Evolutionary conservation across 768 basidiomycete genomes (phyloP).

Genomic region (Agaricus sinodeliciosus): DNA sequence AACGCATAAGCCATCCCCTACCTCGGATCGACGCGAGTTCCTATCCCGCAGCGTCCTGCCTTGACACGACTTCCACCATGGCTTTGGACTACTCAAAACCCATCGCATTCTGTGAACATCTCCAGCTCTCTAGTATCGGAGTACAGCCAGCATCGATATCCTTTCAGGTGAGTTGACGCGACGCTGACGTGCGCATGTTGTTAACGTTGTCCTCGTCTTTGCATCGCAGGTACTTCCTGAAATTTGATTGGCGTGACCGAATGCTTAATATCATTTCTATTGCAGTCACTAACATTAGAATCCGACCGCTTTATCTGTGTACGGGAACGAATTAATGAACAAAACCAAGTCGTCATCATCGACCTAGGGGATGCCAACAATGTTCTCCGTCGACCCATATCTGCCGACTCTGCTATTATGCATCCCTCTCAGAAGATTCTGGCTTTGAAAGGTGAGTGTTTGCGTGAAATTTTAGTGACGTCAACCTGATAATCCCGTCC

Average conservation of each 20-base stretch:
- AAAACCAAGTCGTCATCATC: conserved; percentile 98
- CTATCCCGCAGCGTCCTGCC: conserved; percentile 9
- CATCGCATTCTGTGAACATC: conserved; percentile 84
- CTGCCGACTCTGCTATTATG: conserved; percentile 99
- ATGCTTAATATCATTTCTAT: conserved; percentile 1
- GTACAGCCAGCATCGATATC: conserved; percentile 96
- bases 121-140: conserved; percentile 92
- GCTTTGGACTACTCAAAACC: conserved; percentile 58
- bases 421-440: conserved; percentile 95
- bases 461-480: background rate
- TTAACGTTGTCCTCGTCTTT: conserved; percentile 14
- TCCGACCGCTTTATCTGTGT: conserved; percentile 98
- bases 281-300: conserved; percentile 86
- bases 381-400: conserved; percentile 91
- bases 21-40: background rate
- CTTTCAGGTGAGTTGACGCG: conserved; percentile 72
- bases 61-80: conserved; percentile 24
- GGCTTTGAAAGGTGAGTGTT: conserved; percentile 77
- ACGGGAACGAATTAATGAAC: conserved; percentile 90
- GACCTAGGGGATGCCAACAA: conserved; percentile 97
- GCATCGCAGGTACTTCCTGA: conserved; percentile 21
- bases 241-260: background rate
- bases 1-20: conserved; percentile 5
- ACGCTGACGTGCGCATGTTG: conserved; percentile 29
- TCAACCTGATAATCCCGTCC: conserved; percentile 2